Conservation (phyloP, 805 yeast species). For the Yarrowia divulgata region DNA sequence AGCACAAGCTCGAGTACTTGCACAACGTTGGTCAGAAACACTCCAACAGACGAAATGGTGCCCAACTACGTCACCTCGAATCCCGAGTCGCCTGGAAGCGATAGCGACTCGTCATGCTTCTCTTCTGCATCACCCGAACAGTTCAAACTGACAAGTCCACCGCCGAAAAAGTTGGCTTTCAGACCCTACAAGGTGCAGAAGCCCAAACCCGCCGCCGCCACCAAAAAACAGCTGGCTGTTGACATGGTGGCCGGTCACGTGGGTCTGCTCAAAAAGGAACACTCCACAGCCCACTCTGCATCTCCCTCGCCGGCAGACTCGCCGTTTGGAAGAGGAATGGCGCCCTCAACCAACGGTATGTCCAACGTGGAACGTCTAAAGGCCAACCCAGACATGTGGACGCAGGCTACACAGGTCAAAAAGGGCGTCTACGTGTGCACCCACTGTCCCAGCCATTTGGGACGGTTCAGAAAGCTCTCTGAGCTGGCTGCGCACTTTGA, state of each 20-base stretch:
- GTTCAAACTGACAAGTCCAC: neutral
- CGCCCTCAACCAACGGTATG: neutral
- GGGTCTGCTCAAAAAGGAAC: neutral
- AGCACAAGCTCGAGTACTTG: neutral
- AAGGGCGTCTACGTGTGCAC: conserved; percentile 39
- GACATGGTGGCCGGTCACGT: neutral
- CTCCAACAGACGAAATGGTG: too few species aligned
- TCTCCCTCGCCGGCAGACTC: conserved; percentile 3
- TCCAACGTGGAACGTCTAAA: conserved; percentile 21
- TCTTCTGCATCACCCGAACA: neutral
- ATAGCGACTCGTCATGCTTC: neutral
- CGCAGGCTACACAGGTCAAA: conserved; percentile 29
- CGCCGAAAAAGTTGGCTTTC: neutral
- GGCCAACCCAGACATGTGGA: conserved; percentile 36
- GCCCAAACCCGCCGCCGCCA: neutral
- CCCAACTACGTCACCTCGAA: too few species aligned
- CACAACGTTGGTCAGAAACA: too few species aligned
- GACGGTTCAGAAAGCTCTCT: conserved; percentile 15
- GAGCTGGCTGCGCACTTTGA: conserved; percentile 36
- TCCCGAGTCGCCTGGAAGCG: neutral
- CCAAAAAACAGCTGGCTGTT: conserved; percentile 10
- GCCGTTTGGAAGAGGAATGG: conserved; percentile 33
- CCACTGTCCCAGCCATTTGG: conserved; percentile 20
- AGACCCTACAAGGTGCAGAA: neutral
- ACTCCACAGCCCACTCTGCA: neutral